Evolutionary conservation across 2,329 filamentous ascomycete species (phyloP).

Genomic region (Sporothrix globosa): DNA sequence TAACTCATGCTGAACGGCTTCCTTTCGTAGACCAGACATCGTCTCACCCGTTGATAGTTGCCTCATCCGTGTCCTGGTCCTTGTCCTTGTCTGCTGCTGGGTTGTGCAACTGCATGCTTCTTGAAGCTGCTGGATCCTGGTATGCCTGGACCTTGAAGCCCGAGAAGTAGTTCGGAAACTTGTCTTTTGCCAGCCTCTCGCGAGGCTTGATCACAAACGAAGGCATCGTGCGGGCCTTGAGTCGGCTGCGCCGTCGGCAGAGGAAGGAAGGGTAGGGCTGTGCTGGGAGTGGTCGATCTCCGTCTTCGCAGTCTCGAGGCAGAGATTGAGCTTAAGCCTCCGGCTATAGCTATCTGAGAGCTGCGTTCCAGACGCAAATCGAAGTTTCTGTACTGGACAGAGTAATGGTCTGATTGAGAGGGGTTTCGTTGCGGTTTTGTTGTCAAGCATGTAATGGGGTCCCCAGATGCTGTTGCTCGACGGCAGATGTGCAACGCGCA

Average conservation of each 20-base stretch:
- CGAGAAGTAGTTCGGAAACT: constrained; percentile 68
- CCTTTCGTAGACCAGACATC: not conserved
- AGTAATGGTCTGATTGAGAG: not conserved
- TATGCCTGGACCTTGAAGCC: constrained; percentile 73
- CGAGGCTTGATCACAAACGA: constrained; percentile 49
- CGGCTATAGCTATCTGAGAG: not conserved
- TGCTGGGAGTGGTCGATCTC: not conserved
- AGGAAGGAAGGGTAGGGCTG: not conserved
- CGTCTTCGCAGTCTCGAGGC: not conserved
- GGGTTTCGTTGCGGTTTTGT: not conserved
- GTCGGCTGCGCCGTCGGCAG: not conserved
- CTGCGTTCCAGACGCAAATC: not conserved
- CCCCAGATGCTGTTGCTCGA: no score
- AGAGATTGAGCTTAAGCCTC: not conserved
- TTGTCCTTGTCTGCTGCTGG: constrained; percentile 22
- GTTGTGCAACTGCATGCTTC: constrained; percentile 37
- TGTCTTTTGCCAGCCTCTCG: constrained; percentile 67
- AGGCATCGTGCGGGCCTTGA: constrained; percentile 30
- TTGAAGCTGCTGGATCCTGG: constrained; percentile 57
- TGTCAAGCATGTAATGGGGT: not conserved
- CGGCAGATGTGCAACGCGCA: not conserved
- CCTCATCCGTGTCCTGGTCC: constrained; percentile 28
- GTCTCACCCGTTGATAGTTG: constrained; percentile 28
- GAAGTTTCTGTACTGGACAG: not conserved
- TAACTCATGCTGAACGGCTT: not conserved